These are phyloP conservation scores for Metahyphopichia silvanorum DNA, from an alignment of 805 yeast genomes.

Conservation along the genomic window DNA sequence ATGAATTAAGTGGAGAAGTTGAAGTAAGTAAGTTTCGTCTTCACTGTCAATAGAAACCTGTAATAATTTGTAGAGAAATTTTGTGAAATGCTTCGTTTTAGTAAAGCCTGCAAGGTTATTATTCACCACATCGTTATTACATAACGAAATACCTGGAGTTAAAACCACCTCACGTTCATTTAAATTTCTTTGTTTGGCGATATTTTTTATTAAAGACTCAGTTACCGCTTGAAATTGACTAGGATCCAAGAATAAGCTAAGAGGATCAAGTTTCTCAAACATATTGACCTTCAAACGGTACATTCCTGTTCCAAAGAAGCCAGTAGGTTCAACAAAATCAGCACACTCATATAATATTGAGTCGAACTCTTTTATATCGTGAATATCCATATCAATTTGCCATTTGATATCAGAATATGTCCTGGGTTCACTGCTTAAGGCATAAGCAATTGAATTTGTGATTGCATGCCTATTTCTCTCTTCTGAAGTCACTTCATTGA, in stretches of 20 bases:
- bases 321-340: slow-evolving; percentile 58
- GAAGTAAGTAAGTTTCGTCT: slow-evolving; percentile 55
- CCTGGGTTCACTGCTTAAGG: slow-evolving; percentile 49
- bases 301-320: slow-evolving; percentile 55
- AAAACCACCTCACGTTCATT: slow-evolving; percentile 45
- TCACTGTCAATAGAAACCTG: slow-evolving; percentile 48
- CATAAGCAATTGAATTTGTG: slow-evolving; percentile 45
- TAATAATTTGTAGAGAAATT: slow-evolving; percentile 55
- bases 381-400: slow-evolving; percentile 21
- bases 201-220: slow-evolving; percentile 40
- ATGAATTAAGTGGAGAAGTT: slow-evolving; percentile 65
- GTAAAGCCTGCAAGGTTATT: slow-evolving; percentile 46
- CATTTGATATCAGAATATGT: slow-evolving; percentile 49
- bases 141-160: slow-evolving; percentile 38
- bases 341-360: slow-evolving; percentile 59
- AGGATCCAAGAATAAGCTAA: slow-evolving; percentile 45
- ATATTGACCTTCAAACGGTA: slow-evolving; percentile 63
- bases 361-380: slow-evolving; percentile 42
- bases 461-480: slow-evolving; percentile 25
- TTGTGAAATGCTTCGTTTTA: slow-evolving; percentile 51
- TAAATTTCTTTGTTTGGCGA: slow-evolving; percentile 36
- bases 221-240: slow-evolving; percentile 52
- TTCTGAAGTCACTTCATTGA: slow-evolving; percentile 19
- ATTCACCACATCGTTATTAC: slow-evolving; percentile 32
- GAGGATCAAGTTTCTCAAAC: slow-evolving; percentile 59